Conservation (phyloP, 257 asterid species). For the Salvia rosmarinus region DNA sequence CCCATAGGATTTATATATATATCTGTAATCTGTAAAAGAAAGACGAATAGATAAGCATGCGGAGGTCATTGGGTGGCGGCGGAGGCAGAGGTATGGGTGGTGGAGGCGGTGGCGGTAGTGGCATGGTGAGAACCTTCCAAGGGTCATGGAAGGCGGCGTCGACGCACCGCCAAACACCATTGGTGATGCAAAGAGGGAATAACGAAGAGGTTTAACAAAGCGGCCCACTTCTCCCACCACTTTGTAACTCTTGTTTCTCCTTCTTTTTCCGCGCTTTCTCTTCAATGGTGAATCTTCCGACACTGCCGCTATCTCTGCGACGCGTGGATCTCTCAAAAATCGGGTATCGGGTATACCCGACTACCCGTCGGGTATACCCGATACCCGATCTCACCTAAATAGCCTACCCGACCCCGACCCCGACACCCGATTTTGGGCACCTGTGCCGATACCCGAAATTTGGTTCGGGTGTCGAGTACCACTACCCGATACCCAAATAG, state of each 20-base stretch:
- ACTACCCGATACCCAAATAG: no score
- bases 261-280: no score
- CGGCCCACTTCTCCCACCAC: conserved; percentile 28
- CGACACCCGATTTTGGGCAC: no score
- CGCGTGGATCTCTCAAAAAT: conserved; percentile 33
- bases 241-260: conserved; percentile 34
- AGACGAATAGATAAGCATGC: conserved; percentile 43
- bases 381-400: no score
- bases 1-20: not conserved
- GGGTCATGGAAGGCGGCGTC: conserved; percentile 55
- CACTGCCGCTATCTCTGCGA: conserved; percentile 37
- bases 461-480: no score
- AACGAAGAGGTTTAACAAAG: not conserved
- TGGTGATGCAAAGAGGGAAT: conserved; percentile 10
- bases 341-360: no score
- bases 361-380: no score
- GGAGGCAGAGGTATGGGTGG: conserved; percentile 44
- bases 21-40: not conserved
- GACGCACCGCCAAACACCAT: conserved; percentile 44
- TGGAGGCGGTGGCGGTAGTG: conserved; percentile 47
- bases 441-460: no score
- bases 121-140: conserved; percentile 51
- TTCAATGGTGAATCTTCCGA: conserved; percentile 23
- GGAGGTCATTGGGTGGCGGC: conserved; percentile 53
- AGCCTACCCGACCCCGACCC: no score